Conservation (phyloP, 2,329 filamentous ascomycete genomes). For the Sclerotinia minor region DNA sequence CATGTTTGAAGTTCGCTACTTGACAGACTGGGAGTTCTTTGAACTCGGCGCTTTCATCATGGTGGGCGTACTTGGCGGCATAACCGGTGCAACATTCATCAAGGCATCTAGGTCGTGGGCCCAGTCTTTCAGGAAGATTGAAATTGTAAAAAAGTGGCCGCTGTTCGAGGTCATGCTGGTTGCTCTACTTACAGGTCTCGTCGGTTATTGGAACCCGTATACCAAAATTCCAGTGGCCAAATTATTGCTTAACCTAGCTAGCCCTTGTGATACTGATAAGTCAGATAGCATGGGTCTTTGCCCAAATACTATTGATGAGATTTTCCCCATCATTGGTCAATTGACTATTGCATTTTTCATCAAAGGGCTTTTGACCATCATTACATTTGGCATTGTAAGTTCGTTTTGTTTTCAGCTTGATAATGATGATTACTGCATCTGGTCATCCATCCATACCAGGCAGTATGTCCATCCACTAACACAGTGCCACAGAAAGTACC, state of each 20-base stretch:
- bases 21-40: conserved; percentile 90
- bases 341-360: conserved; percentile 80
- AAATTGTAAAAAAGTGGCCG: conserved; percentile 77
- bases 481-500: conserved; percentile 68
- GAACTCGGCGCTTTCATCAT: conserved; percentile 82
- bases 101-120: conserved; percentile 93
- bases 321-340: conserved; percentile 72
- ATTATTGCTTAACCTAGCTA: conserved; percentile 84
- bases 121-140: conserved; percentile 78
- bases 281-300: conserved; percentile 72
- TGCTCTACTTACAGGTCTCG: conserved; percentile 76
- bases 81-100: conserved; percentile 88
- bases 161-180: conserved; percentile 87
- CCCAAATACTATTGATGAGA: conserved; percentile 68
- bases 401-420: background rate
- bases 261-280: conserved; percentile 75
- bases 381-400: conserved; percentile 85
- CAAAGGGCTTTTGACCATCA: conserved; percentile 82
- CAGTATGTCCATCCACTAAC: background rate
- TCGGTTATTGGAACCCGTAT: conserved; percentile 91
- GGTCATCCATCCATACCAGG: background rate
- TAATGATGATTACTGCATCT: background rate
- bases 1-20: conserved; percentile 89
- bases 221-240: conserved; percentile 89
- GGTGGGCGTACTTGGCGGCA: conserved; percentile 83